phyloP scores from a whole-genome alignment of 371 early-diverging fungal genomes.

The Mortierella sp. region DNA sequence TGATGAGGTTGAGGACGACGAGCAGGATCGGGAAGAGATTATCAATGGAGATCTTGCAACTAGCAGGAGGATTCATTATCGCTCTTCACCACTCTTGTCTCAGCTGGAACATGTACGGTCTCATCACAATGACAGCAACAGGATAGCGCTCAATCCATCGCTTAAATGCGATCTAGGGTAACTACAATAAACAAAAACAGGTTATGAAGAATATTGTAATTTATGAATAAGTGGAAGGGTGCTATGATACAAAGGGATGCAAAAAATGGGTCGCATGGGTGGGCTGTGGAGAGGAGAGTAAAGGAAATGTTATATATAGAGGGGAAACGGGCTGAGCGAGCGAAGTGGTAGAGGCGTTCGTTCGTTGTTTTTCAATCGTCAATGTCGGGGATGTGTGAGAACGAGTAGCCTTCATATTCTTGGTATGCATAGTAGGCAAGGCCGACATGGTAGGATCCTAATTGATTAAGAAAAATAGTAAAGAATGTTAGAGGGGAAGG shows the following conservation, averaged over 20 bases:
- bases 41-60: neutral
- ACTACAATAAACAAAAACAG: neutral
- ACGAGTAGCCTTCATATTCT: constrained; percentile 61
- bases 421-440: constrained; percentile 61
- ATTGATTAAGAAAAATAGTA: neutral
- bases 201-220: neutral
- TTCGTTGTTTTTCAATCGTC: constrained; percentile 31
- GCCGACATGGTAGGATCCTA: constrained; percentile 60
- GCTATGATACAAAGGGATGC: constrained; percentile 6
- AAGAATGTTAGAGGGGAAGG: neutral
- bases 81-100: neutral
- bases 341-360: neutral
- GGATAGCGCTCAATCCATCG: neutral
- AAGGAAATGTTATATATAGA: constrained; percentile 1
- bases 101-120: neutral
- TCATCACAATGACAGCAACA: neutral
- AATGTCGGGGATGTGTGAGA: constrained; percentile 59
- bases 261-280: neutral
- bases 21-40: neutral
- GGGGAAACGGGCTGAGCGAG: neutral
- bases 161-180: neutral
- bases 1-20: constrained; percentile 27
- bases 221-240: neutral
- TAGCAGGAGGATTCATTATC: neutral
- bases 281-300: constrained; percentile 1